Conservation (phyloP, 768 basidiomycete species). For the Tricholoma saponaceum region DNA sequence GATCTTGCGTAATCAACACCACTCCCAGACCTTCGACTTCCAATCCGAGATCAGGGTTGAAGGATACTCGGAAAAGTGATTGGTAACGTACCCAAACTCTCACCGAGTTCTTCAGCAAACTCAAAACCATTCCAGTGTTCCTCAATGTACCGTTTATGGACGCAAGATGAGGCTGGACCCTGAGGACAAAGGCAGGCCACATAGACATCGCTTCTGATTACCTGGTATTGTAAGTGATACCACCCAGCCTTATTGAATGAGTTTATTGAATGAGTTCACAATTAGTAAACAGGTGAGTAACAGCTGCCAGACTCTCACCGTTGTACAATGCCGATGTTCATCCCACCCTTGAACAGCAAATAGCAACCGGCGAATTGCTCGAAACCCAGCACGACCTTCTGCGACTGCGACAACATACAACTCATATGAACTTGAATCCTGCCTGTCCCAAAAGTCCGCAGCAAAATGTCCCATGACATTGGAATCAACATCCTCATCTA, state of each 20-base stretch:
- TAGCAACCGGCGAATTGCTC: neutral
- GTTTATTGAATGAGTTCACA: neutral
- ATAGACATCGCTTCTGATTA: neutral
- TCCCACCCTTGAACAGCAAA: constrained; percentile 7
- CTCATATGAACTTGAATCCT: neutral
- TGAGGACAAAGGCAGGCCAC: constrained; percentile 1
- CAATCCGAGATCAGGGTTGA: too few relatives aligned
- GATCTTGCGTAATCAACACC: neutral
- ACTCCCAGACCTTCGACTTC: neutral
- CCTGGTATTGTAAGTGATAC: neutral
- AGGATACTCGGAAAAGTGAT: neutral
- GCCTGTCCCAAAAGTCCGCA: too few relatives aligned
- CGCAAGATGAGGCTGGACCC: neutral
- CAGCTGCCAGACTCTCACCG: neutral
- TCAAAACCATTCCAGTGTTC: neutral
- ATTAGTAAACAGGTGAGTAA: neutral
- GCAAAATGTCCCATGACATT: neutral
- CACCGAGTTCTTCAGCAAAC: neutral
- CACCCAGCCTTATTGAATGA: neutral
- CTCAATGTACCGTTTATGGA: neutral
- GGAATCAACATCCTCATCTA: neutral
- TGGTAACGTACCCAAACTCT: neutral
- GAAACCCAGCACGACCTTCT: neutral
- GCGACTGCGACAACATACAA: neutral
- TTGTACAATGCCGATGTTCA: neutral